Percentiles rank a stretch among this genome's conserved stretches.
phyloP scores from a whole-genome alignment of 352 stramenopile species.

The Globisporangium carolinianum region DNA sequence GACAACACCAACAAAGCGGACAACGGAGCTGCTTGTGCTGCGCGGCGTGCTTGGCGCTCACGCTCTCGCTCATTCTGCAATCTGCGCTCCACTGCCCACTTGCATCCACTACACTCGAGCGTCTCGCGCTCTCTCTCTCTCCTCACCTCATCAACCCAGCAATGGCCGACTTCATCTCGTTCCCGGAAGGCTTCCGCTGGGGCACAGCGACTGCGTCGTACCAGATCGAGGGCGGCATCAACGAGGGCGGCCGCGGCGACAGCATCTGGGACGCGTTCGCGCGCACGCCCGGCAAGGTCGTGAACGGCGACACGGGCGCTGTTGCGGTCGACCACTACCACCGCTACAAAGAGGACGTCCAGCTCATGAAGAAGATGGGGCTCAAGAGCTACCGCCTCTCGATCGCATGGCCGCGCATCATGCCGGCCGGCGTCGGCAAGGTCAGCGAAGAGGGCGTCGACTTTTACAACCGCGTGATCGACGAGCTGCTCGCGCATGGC shows the following conservation, averaged over 20 bases:
- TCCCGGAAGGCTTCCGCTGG: constrained; percentile 72
- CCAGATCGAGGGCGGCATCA: constrained; percentile 88
- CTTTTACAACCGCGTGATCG: constrained; percentile 90
- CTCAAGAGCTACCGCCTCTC: constrained; percentile 90
- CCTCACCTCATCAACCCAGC: neutral
- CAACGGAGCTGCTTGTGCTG: neutral
- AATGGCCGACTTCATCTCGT: constrained; percentile 25
- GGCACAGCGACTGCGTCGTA: constrained; percentile 85
- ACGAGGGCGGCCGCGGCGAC: constrained; percentile 75
- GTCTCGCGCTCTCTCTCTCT: neutral
- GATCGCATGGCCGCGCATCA: constrained; percentile 90
- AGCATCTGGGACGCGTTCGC: constrained; percentile 91
- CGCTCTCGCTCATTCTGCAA: constrained; percentile 10
- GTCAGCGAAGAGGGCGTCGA: constrained; percentile 83
- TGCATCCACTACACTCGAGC: constrained; percentile 1
- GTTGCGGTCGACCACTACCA: constrained; percentile 91
- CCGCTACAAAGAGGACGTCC: constrained; percentile 84
- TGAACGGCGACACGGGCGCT: constrained; percentile 76
- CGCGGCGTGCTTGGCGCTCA: too few relatives aligned
- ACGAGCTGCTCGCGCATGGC: constrained; percentile 69
- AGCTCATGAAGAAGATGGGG: constrained; percentile 87
- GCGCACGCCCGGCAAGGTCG: constrained; percentile 46
- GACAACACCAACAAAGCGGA: neutral
- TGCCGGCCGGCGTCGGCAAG: constrained; percentile 65
- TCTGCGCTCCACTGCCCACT: constrained; percentile 5